A percentile compares a stretch with the other conserved stretches of the same genome.
Conservation (phyloP, 345 rosid species). For the Brassica nigra region DNA sequence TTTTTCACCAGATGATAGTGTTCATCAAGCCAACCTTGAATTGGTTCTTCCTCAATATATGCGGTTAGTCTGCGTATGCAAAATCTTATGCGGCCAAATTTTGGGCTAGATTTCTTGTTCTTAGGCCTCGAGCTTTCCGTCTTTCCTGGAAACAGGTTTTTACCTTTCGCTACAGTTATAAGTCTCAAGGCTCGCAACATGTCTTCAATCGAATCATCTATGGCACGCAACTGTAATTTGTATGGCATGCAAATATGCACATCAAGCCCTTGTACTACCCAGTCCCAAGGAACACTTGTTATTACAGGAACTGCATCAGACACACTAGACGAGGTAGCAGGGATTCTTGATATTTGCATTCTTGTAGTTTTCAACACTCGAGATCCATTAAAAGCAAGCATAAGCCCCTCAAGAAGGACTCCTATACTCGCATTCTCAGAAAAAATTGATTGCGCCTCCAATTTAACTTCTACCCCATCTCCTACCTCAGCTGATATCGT, state of each 20-base stretch:
- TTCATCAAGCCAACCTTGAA: slow-evolving; percentile 99
- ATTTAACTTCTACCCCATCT: slow-evolving; percentile 81
- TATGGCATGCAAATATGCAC: slow-evolving; percentile 85
- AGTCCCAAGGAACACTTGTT: slow-evolving; percentile 42
- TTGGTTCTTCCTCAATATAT: slow-evolving; percentile 97
- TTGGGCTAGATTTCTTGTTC: slow-evolving; percentile 72
- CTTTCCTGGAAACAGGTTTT: slow-evolving; percentile 58
- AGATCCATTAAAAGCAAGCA: slow-evolving; percentile 71
- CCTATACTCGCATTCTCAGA: slow-evolving; percentile 97
- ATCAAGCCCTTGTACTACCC: slow-evolving; percentile 95
- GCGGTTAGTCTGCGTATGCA: slow-evolving; percentile 71
- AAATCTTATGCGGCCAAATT: slow-evolving; percentile 76
- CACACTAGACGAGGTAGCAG: slow-evolving; percentile 55
- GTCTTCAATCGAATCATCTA: slow-evolving; percentile 94
- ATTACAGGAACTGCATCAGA: slow-evolving; percentile 55
- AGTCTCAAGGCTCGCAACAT: slow-evolving; percentile 88
- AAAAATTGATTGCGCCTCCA: slow-evolving; percentile 93
- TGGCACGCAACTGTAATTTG: slow-evolving; percentile 91
- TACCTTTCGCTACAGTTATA: slow-evolving; percentile 64
- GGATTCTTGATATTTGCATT: slow-evolving; percentile 93
- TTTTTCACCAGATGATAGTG: slow-evolving; percentile 79
- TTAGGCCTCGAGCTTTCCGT: slow-evolving; percentile 70
- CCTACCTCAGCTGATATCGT: slow-evolving; percentile 82
- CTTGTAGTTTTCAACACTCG: slow-evolving; percentile 78
- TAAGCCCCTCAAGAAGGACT: slow-evolving; percentile 89